Evolutionary conservation across 345 rosid genomes (phyloP).

Genomic region (Pelargonium nanum): DNA sequence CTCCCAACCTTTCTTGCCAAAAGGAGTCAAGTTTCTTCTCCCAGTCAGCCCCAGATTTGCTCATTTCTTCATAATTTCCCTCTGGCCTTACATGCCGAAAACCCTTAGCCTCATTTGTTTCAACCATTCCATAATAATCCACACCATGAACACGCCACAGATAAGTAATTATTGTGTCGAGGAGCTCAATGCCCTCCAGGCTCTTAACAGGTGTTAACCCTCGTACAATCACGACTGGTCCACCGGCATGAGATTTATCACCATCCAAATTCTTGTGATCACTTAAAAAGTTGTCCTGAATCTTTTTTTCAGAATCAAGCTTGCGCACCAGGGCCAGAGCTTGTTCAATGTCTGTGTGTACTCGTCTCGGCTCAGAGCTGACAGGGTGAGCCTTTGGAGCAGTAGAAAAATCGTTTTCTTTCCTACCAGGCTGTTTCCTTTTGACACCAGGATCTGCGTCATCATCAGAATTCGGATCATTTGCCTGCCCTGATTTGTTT

Average conservation of each 20-base stretch:
- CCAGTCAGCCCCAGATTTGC: constrained; percentile 58
- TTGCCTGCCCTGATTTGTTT: constrained; percentile 54
- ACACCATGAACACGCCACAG: constrained; percentile 96
- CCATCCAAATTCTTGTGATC: constrained; percentile 44
- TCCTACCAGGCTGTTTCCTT: constrained; percentile 57
- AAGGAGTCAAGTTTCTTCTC: constrained; percentile 61
- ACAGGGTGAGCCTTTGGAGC: constrained; percentile 83
- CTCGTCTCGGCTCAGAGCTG: constrained; percentile 73
- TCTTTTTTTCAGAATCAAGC: constrained; percentile 82
- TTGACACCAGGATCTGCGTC: constrained; percentile 60
- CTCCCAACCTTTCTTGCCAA: constrained; percentile 86
- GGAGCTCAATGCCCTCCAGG: constrained; percentile 85
- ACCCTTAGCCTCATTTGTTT: constrained; percentile 84
- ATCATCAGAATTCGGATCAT: constrained; percentile 71
- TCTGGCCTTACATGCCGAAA: constrained; percentile 76
- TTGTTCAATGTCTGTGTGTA: constrained; percentile 65
- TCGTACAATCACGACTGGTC: constrained; percentile 80
- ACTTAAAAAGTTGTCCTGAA: constrained; percentile 60
- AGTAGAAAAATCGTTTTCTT: constrained; percentile 57
- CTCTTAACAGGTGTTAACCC: constrained; percentile 96
- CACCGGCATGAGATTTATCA: constrained; percentile 71
- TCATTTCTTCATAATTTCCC: constrained; percentile 50
- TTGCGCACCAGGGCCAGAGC: constrained; percentile 74
- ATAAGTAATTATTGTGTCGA: constrained; percentile 83
- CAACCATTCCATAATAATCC: constrained; percentile 83